A percentile compares a stretch with the other conserved stretches of the same genome.
phyloP scores from a whole-genome alignment of 2,329 filamentous ascomycete genomes.

The Penicillium oxalicum region DNA sequence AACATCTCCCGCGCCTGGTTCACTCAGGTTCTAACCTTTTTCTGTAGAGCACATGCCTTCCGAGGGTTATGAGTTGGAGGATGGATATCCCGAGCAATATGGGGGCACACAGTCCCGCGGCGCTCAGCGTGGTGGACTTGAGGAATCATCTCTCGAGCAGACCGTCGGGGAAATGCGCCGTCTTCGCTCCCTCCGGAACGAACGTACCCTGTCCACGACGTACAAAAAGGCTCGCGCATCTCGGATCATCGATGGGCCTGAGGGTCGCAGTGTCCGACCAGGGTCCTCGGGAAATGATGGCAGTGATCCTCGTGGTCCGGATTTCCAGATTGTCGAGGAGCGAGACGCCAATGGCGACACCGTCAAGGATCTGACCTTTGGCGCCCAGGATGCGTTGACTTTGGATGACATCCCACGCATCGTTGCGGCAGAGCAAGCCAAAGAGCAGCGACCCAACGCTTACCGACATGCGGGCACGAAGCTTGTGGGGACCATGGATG shows the following conservation, averaged over 20 bases:
- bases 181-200: slow-evolving; percentile 84
- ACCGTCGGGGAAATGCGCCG: slow-evolving; percentile 92
- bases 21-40: slow-evolving; percentile 9
- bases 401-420: slow-evolving; percentile 95
- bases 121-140: slow-evolving; percentile 54
- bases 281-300: slow-evolving; percentile 63
- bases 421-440: slow-evolving; percentile 88
- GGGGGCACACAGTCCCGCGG: slow-evolving; percentile 62
- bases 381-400: slow-evolving; percentile 83
- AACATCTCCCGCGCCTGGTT: slow-evolving; percentile 1
- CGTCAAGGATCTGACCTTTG: slow-evolving; percentile 75
- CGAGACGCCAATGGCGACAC: slow-evolving; percentile 62
- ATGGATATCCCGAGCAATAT: slow-evolving; percentile 53
- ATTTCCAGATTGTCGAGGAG: slow-evolving; percentile 76
- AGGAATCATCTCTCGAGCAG: slow-evolving; percentile 77
- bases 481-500: slow-evolving; percentile 53
- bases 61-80: slow-evolving; percentile 60
- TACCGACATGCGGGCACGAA: slow-evolving; percentile 70
- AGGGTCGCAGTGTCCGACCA: slow-evolving; percentile 61
- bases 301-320: slow-evolving; percentile 48
- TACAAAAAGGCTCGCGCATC: slow-evolving; percentile 86
- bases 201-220: slow-evolving; percentile 89
- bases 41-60: slow-evolving; percentile 60
- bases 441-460: slow-evolving; percentile 77
- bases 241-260: slow-evolving; percentile 82